These are phyloP conservation scores for Komagataea norvegica DNA, from an alignment of 1,139 yeast species.

Conservation along the genomic window DNA sequence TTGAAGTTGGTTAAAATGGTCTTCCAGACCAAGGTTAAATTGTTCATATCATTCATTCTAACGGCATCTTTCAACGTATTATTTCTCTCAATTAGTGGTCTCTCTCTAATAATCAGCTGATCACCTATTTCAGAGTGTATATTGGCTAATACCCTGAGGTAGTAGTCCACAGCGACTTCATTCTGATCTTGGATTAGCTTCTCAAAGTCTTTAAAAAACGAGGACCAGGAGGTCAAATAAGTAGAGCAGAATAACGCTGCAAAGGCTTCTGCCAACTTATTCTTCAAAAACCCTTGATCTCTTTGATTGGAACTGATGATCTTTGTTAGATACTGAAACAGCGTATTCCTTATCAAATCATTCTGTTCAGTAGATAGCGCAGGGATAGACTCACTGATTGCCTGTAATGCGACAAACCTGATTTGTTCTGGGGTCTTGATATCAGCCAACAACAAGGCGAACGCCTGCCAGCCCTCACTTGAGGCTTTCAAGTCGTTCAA, in stretches of 20 bases:
- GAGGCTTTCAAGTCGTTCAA: slow-evolving; percentile 73
- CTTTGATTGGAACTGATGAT: slow-evolving; percentile 31
- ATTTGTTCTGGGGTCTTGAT: slow-evolving; percentile 44
- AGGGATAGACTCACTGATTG: slow-evolving; percentile 61
- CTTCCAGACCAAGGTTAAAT: slow-evolving; percentile 68
- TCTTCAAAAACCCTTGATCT: slow-evolving; percentile 65
- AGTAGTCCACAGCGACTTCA: slow-evolving; percentile 65
- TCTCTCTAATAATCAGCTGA: slow-evolving; percentile 69
- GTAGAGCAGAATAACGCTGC: slow-evolving; percentile 65
- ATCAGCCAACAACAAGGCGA: slow-evolving; percentile 56
- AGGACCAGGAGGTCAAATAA: slow-evolving; percentile 57
- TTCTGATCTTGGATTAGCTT: slow-evolving; percentile 33
- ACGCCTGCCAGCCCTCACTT: slow-evolving; percentile 74
- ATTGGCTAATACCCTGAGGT: slow-evolving; percentile 64
- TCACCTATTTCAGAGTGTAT: slow-evolving; percentile 94
- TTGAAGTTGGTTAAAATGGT: slow-evolving; percentile 40
- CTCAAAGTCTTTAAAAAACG: slow-evolving; percentile 64
- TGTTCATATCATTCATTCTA: slow-evolving; percentile 68
- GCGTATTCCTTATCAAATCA: slow-evolving; percentile 36
- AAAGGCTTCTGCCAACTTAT: slow-evolving; percentile 72
- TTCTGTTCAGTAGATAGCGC: slow-evolving; percentile 40
- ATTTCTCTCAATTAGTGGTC: slow-evolving; percentile 59
- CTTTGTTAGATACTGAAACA: slow-evolving; percentile 38
- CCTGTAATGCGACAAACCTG: slow-evolving; percentile 73
- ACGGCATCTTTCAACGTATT: slow-evolving; percentile 75